These are phyloP conservation scores for Taiozyma sp. DNA, from an alignment of 1,139 yeast species.

Conservation along the genomic window DNA sequence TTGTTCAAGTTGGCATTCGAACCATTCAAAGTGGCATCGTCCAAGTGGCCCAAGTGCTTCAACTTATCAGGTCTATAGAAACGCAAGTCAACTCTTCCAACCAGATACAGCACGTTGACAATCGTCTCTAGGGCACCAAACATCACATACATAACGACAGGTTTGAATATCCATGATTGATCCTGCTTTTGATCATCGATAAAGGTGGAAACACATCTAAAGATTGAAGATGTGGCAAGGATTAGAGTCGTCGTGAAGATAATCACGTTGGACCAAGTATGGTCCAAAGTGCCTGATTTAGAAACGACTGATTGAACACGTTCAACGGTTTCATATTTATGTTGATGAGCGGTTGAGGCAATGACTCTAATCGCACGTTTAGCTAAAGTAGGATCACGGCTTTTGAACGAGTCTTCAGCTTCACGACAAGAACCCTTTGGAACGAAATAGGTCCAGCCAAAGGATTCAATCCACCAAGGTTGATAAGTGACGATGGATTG, in stretches of 20 bases:
- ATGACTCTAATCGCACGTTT: constrained; percentile 40
- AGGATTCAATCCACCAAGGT: constrained; percentile 77
- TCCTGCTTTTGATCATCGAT: constrained; percentile 29
- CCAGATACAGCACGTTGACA: constrained; percentile 49
- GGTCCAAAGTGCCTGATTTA: constrained; percentile 34
- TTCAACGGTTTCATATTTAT: constrained; percentile 33
- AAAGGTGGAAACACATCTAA: constrained; percentile 56
- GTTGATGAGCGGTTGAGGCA: constrained; percentile 30
- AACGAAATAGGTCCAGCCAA: constrained; percentile 51
- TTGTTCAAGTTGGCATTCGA: constrained; percentile 6
- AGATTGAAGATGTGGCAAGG: constrained; percentile 51
- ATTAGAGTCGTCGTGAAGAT: constrained; percentile 48
- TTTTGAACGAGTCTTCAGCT: constrained; percentile 50
- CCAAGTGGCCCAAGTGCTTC: constrained; percentile 2
- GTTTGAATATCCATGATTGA: constrained; percentile 41
- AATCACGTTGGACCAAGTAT: constrained; percentile 40
- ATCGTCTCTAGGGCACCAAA: constrained; percentile 65
- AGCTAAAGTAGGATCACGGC: constrained; percentile 44
- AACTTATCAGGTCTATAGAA: constrained; percentile 64
- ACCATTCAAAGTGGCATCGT: constrained; percentile 8
- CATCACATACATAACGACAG: constrained; percentile 59
- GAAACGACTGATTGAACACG: constrained; percentile 29
- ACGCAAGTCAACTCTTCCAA: constrained; percentile 68
- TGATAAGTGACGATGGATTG: constrained; percentile 57
- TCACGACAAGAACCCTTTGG: constrained; percentile 40